Base-by-base conservation (phyloP, 1,284 basidiomycete species). In the Trametes polyzona region DNA sequence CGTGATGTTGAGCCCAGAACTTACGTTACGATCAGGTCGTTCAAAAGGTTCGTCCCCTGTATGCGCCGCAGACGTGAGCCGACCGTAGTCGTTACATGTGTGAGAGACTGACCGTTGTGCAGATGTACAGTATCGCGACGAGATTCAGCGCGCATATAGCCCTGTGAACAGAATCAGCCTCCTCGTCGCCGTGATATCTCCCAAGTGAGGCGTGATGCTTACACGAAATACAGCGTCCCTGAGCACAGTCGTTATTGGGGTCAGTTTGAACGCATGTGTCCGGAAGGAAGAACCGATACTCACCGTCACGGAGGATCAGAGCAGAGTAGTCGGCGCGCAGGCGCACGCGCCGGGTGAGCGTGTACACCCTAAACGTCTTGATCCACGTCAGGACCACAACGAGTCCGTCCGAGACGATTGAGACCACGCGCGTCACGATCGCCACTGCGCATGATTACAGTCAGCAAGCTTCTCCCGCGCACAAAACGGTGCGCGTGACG, bases 21-120 rank as follows among this genome's bases (percentile, higher is more conserved):
- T 19, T 55, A 60, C 58, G 58, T 57, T n/a, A 61, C 57, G 23
- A 61, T 59, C 33, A 63, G 48, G 48, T 63, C 62, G 54, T 61
- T 61, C 26, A 63, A 29, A 7, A 63, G 47, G 35, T 61, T 63
- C 3, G 58, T 47, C 4, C 58, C 56, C 60, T 62, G 27, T 4
- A 17, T 12, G 1, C 14, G 0, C 9, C n/a, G 26, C 16, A 2
- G 2, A 16, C 11, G n/a, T 30, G 17, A 51, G 41, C 4, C 11
- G 4, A 16, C 26, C 16, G 10, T 16, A 3, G 23, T 9, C 19
- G 11, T 12, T n/a, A 9, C 16, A 14, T 0, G 11, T 32, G 7
- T 4, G 16, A 10, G n/a, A 8, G 11, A n/a, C 60, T 32, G 11
- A 62, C 62, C 26, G 55, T 47, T 10, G 46, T 42, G 41, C 46